Base-by-base conservation (phyloP, 257 asterid species). In the Solanum neorickii region DNA sequence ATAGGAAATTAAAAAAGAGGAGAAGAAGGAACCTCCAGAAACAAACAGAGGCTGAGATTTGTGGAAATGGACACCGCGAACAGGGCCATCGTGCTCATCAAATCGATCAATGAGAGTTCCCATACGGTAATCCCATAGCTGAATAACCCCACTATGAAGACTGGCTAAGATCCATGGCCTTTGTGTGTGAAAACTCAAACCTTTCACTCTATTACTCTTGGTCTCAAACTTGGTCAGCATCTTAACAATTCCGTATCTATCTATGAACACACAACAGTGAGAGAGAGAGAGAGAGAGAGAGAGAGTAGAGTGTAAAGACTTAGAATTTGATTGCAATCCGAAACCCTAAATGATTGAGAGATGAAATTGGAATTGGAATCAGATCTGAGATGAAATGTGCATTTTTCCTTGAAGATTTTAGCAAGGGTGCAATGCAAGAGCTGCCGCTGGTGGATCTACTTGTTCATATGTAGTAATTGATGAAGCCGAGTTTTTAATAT, bases 141-240 rank as follows among this genome's bases (percentile, higher is more conserved):
- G 99, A 94, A 97, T 93, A 89, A 96, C 99, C 82, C 99, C 99
- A 86, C 98, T 96, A 94, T 96, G 99, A 47, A 97, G 98, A 92
- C 99, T 96, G 83, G 99, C 99, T 93, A 95, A 87, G 98, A 97
- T 97, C 99, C 99, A 96, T 89, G 99, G 98, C 86, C 99, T 88
- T 94, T 93, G 96, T 94, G 93, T 90, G 70, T 97, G 99, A 87
- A 97, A 97, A 87, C 99, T 96, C 94, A 97, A 85, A 1, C 99
- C 99, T 86, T 97, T 97, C 89, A 97, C 99, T 91, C 99, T 88
- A 90, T 95, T 97, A 87, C 99, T 97, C 96, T 97, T 97, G 73
- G 99, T 97, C 91, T 97, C 99, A 56, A 97, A 97, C 89, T 97
- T 97, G 77, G 99, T 96, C 96, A 96, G 89, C 99, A 97, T 97